These are phyloP conservation scores for Penicillium diatomitis DNA, from an alignment of 495 filamentous ascomycete species.

Conservation along the genomic window DNA sequence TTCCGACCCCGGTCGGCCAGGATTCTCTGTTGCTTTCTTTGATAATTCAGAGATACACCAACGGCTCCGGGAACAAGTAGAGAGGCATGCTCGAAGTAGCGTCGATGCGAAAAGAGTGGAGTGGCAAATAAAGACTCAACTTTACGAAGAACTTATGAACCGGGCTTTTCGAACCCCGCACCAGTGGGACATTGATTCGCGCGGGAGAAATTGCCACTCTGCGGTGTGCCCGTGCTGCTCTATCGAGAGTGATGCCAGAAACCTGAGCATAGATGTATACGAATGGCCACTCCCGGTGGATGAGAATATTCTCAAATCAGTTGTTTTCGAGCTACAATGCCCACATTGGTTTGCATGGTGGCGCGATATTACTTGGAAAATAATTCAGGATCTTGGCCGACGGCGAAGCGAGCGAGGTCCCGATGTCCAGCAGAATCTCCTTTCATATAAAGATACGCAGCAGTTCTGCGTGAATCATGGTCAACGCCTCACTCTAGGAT, in stretches of 20 bases:
- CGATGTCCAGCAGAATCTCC: conserved; percentile 2
- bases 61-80: conserved; percentile 26
- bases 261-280: conserved; percentile 39
- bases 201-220: conserved; percentile 8
- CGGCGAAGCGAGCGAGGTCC: conserved; percentile 3
- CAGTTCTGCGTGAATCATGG: neutral
- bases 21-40: conserved; percentile 47
- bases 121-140: conserved; percentile 12
- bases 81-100: conserved; percentile 15
- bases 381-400: conserved; percentile 26
- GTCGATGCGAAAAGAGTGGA: conserved; percentile 34
- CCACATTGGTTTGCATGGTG: conserved; percentile 39
- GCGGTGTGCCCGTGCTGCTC: conserved; percentile 23
- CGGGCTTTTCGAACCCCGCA: neutral
- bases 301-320: conserved; percentile 25
- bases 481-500: conserved; percentile 22
- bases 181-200: neutral
- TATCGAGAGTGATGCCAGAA: conserved; percentile 13
- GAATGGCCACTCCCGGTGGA: conserved; percentile 52
- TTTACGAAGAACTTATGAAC: conserved; percentile 24
- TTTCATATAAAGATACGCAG: conserved; percentile 3
- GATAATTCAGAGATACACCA: conserved; percentile 32
- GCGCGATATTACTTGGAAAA: conserved; percentile 38
- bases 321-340: conserved; percentile 47
- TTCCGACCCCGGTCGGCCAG: conserved; percentile 5